Evolutionary conservation across 2,329 filamentous ascomycete species (phyloP), one percentile per base, ranked within the genome.

Genomic region (Cladophialophora exuberans): DNA sequence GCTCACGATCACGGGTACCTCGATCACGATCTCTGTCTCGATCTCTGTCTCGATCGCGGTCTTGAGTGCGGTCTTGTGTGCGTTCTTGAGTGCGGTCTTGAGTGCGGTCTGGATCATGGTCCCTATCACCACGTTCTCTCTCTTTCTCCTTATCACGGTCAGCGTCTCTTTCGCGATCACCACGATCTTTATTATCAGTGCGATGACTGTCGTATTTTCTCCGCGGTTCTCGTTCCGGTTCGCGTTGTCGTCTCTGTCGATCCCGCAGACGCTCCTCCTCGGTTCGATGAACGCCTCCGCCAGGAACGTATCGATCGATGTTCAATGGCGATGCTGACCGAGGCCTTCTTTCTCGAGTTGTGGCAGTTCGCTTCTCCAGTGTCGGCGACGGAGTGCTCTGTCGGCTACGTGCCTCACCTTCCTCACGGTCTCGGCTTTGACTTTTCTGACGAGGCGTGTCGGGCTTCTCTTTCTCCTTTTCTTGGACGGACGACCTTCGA

Each of bases 221-320:
- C 13, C 49, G 46, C n/a, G 50, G 20, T 4, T 55, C 57, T 46
- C 45, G 49, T 1, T 60, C 57, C 6, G 17, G 9, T 28, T 64
- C 62, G 11, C 56, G 44, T 46, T 50, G 65, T 18, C 57, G 64
- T 56, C 56, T 63, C n/a, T 63, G 56, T 26, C 52, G 52, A 20
- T 68, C 68, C 15, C 67, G 64, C 22, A 67, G 65, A 36, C 64
- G 57, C 15, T 63, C 60, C 36, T 62, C 61, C 10, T 45, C 48
- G 11, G 54, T 52, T 23, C 64, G 59, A 52, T 66, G 64, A 25
- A 57, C 33, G 43, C 66, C 67, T 17, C 68, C 70, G 13, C 65
- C 69, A 39, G 76, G 76, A 18, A 77, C 70, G 57, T 78, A 78
- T 20, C 76, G 70, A 61, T 78, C 75, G 58, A 76, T 73, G 23